Evolutionary conservation across 2,329 filamentous ascomycete genomes (phyloP), one percentile per base, ranked within the genome.

Genomic region (Penicillium italicum): DNA sequence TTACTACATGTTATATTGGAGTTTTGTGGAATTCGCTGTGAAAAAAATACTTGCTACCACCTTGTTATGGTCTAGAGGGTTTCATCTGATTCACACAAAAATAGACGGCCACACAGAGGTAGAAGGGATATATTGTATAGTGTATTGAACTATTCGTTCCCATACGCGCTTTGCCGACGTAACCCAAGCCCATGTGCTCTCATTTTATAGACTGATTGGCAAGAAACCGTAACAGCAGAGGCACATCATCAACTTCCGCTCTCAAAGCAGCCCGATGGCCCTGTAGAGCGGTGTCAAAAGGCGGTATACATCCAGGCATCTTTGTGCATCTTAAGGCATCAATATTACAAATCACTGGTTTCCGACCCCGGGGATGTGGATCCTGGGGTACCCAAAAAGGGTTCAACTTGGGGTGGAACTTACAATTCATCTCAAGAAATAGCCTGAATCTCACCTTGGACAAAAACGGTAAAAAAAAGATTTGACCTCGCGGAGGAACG

Each of bases 71-170:
- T 45, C 9, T 28, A 44, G 45, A 38, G 33, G 40, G 18, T 50
- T 44, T 45, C 40, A 30, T 55, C 30, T 40, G 14, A 18, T 43
- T 42, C 30, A 34, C 44, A 41, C 49, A 30, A 51, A 43, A 51
- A 40, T 40, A 30, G 47, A 55, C 22, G 34, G n/a, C 40, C 41
- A 40, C 34, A 55, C 51, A 55, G 48, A 51, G 40, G 33, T 51
- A 55, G 41, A 51, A 26, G n/a, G n/a, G 30, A 36, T 42, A 54
- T 37, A 54, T 38, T 55, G 41, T 51, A 51, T 45, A 55, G 10
- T 24, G 28, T 50, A 51, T 40, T 40, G 41, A 40, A 44, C n/a
- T 33, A n/a, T 12, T 12, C 16, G 24, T 55, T 51, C 45, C 46
- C 40, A 55, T n/a, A 51, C 41, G 33, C 52, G 33, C 28, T 51